These are phyloP conservation scores for Rhodotorula sp. DNA, from an alignment of 1,284 basidiomycete species.

Conservation along the genomic window DNA sequence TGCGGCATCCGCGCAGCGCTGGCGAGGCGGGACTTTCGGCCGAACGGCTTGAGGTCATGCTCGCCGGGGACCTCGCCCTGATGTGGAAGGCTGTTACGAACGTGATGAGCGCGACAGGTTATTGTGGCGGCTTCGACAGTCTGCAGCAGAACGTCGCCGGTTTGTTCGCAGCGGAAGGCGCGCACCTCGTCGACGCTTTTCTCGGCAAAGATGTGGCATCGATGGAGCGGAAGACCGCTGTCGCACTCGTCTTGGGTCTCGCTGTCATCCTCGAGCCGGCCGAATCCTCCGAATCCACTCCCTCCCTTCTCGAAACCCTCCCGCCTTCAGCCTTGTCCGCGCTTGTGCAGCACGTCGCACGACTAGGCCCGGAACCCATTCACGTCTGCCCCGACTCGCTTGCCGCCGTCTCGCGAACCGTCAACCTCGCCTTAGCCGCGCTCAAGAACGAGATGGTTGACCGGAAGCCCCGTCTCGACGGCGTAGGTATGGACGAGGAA, in stretches of 20 bases:
- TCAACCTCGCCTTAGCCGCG: conserved; percentile 8
- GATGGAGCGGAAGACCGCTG: not conserved
- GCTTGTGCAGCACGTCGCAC: conserved; percentile 10
- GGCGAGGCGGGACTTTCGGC: not conserved
- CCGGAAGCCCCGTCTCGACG: not conserved
- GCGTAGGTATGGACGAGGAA: too few species aligned
- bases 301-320: conserved; percentile 15
- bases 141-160: not conserved
- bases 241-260: conserved; percentile 1
- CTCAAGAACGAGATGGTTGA: not conserved
- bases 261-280: not conserved
- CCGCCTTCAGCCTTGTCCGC: not conserved
- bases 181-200: not conserved
- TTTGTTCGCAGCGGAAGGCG: conserved; percentile 5
- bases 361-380: conserved; percentile 6
- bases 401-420: conserved; percentile 1
- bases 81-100: not conserved
- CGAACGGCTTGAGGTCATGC: not conserved
- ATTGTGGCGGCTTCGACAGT: not conserved
- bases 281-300: not conserved
- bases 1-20: not conserved
- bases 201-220: not conserved
- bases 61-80: conserved; percentile 2
- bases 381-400: not conserved
- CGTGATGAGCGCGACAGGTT: too few species aligned